Conservation (phyloP, 106 monocot genomes). For the Platanthera guangdongensis region DNA sequence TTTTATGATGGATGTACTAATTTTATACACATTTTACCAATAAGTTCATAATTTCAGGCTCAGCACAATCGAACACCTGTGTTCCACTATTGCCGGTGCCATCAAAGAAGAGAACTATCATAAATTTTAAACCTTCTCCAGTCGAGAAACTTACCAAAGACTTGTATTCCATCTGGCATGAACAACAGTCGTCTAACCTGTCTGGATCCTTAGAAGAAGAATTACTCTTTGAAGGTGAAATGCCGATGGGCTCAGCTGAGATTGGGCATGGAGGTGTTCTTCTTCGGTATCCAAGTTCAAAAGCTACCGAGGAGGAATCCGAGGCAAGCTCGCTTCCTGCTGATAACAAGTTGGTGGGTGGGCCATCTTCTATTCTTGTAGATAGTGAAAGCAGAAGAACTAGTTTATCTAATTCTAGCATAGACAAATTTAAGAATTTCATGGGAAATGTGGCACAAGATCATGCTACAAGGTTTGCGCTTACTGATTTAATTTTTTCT, state of each 20-base stretch:
- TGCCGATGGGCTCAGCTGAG: conserved; percentile 57
- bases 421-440: conserved; percentile 31
- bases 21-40: not conserved
- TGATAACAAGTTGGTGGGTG: conserved; percentile 31
- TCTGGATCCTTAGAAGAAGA: conserved; percentile 60
- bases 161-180: conserved; percentile 69
- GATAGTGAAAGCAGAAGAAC: conserved; percentile 34
- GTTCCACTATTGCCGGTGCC: conserved; percentile 70
- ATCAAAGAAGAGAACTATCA: conserved; percentile 62
- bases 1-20: not conserved
- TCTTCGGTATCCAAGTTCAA: conserved; percentile 54
- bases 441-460: conserved; percentile 19
- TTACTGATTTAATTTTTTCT: conserved; percentile 6
- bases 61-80: conserved; percentile 68
- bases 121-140: conserved; percentile 56
- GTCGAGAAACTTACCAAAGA: conserved; percentile 91
- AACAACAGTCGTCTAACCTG: conserved; percentile 56
- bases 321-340: conserved; percentile 85
- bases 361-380: conserved; percentile 27
- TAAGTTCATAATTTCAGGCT: conserved; percentile 32
- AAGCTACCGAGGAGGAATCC: conserved; percentile 75
- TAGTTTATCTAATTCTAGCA: conserved; percentile 7
- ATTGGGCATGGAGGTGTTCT: conserved; percentile 84
- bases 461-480: conserved; percentile 35
- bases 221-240: conserved; percentile 59